Evolutionary conservation across 2,329 filamentous ascomycete genomes (phyloP), one percentile per base, ranked within the genome.

Genomic region (Trichophaea hybrida): DNA sequence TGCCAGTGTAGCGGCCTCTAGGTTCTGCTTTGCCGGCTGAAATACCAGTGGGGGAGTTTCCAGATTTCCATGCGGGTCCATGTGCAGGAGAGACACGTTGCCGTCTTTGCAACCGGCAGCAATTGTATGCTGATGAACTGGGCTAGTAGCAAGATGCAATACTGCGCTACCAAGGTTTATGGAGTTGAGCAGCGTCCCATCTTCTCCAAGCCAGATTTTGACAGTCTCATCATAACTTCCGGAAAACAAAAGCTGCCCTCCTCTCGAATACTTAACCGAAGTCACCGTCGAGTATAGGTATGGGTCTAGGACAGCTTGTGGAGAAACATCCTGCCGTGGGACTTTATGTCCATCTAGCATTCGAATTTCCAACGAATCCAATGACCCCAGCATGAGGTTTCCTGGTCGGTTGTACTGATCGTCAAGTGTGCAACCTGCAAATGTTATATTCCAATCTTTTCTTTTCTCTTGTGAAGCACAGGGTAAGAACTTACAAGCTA

Each of bases 331-430:
- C 6, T 61, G 59, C 6, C 60, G 48, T 33, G 17, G 56, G 32
- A 62, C 64, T 44, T 59, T 63, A 35, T 69, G 67, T 5, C 63
- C 64, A 55, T 65, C 65, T 5, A 69, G 52, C 58, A 67, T 65
- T 43, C 63, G 63, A 10, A 67, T 65, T 5, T 50, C 50, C 17
- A 48, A 52, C 7, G 59, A 55, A 13, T 65, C 54, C 1, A 61
- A 33, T 32, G 34, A 50, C 7, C 67, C 67, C 40, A 68, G 60
- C 63, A 68, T 65, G 6, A 69, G 63, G 58, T 69, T 69, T 3
- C 66, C 66, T 8, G 62, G 63, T 24, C 66, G 62, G 34, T 68
- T 69, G 49, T 69, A 69, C 40, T 49, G 59, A 43, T 69, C 67
- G 38, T 33, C 44, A 31, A 43, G 31, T 5, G 35, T 46, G n/a